phyloP scores from a whole-genome alignment of 192 early-diverging fungal genomes.

The Podila epigama region DNA sequence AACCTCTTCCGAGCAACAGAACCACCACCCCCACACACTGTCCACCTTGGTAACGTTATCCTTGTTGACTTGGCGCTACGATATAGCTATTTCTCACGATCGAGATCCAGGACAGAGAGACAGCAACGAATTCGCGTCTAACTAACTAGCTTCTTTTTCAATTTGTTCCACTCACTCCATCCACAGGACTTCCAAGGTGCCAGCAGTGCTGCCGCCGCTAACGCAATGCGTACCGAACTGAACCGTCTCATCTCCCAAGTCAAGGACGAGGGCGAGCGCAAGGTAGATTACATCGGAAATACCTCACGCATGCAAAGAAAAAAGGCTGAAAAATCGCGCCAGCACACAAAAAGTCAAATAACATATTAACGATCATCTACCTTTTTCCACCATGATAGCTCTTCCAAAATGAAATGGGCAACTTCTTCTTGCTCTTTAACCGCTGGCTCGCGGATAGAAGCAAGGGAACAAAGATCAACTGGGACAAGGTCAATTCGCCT shows the following conservation, averaged over 20 bases:
- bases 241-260: conserved; percentile 63
- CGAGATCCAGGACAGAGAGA: too few relatives aligned
- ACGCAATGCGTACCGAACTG: conserved; percentile 82
- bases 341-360: too few relatives aligned
- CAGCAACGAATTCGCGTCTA: background rate
- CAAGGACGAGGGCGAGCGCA: conserved; percentile 65
- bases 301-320: too few relatives aligned
- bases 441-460: conserved; percentile 86
- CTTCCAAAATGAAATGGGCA: conserved; percentile 85
- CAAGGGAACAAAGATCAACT: conserved; percentile 85
- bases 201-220: conserved; percentile 65
- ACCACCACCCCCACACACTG: conserved; percentile 59
- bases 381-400: conserved; percentile 29
- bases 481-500: conserved; percentile 95
- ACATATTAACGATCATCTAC: too few relatives aligned
- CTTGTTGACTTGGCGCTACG: background rate
- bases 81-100: background rate
- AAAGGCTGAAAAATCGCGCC: too few relatives aligned
- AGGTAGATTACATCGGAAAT: too few relatives aligned
- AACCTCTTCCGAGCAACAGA: conserved; percentile 19
- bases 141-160: background rate
- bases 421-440: conserved; percentile 82
- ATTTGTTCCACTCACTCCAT: background rate
- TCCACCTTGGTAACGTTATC: conserved; percentile 55
- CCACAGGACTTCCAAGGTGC: conserved; percentile 66